Conservation (phyloP, 2,329 filamentous ascomycete genomes). For the Magnaporthales sp. region DNA sequence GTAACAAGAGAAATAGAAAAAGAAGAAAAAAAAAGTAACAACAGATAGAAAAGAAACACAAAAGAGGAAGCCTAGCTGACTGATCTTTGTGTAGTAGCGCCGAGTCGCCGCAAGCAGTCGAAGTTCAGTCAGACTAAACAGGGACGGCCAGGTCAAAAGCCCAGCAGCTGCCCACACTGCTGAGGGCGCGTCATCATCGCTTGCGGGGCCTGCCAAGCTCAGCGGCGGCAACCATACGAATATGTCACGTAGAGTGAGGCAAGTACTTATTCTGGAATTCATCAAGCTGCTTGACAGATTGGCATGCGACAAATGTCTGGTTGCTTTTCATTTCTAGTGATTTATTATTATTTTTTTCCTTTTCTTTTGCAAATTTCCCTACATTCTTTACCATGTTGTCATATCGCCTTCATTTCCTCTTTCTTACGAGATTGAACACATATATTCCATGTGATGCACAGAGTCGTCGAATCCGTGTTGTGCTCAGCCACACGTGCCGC, state of each 20-base stretch:
- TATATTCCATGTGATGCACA: background rate
- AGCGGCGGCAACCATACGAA: background rate
- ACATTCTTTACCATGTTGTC: background rate
- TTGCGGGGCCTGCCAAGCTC: background rate
- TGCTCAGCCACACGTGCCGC: background rate
- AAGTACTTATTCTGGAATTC: background rate
- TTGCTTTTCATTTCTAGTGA: too few species aligned
- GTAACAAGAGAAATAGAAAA: background rate
- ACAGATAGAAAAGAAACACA: background rate
- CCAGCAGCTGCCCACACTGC: background rate
- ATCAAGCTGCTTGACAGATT: background rate
- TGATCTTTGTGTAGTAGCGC: background rate
- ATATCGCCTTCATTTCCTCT: background rate
- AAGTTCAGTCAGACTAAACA: background rate
- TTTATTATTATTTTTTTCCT: background rate
- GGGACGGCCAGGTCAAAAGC: background rate
- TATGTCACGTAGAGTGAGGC: background rate
- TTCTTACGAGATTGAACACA: background rate
- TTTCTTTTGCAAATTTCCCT: background rate
- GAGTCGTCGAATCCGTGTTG: background rate
- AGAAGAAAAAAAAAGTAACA: background rate
- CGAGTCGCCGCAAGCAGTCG: background rate
- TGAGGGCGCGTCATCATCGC: background rate
- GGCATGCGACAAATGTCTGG: background rate
- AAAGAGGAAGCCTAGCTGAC: background rate